Base-by-base conservation (phyloP, 495 filamentous ascomycete species). In the Lepidopterella palustris region DNA sequence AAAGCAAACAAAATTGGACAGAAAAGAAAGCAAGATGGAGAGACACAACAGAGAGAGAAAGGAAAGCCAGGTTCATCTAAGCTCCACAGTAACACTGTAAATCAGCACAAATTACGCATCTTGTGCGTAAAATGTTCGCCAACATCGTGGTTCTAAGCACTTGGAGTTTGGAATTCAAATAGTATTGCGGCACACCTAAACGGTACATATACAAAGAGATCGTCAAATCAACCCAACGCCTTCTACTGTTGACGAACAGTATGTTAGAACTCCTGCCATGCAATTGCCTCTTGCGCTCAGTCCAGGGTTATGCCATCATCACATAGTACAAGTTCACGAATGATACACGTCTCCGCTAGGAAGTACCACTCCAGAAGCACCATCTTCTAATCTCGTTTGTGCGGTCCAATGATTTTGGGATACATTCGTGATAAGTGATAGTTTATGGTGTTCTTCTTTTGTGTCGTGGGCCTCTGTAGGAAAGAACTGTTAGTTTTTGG, bases 391-490 rank as follows among this genome's bases (percentile, higher is more conserved):
- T 84, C 82, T 76, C 83, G 84, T 78, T 92, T 95, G 65, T 83
- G 81, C 6, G 85, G 84, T 47, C 78, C 76, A 42, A 80, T 81
- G 29, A 98, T 85, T 70, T 85, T 87, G 5, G 88, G 84, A 69
- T 95, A 91, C 77, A 97, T 84, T 61, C 93, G 82, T 67, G 81
- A 81, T 39, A 98, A 74, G 73, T 97, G 92, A 79, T 95, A 96
- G 76, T 98, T 98, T 81, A 97, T 92, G 56, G 84, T 87, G 77
- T 87, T 96, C 78, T 82, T 86, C 72, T 83, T 81, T 67, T 80
- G 75, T n/a, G 78, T 72, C 62, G 80, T 78, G 32, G 85, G 76
- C 79, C 78, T 85, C 80, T 91, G 70, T 61, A 63, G 25, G 59
- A 28, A 48, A 18, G 47, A 32, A 28, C 56, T 18, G 53, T 50